Percentiles rank a stretch among this genome's conserved stretches.
These are phyloP conservation scores for Amanita polypyramis DNA, from an alignment of 768 basidiomycete species.

Conservation along the genomic window DNA sequence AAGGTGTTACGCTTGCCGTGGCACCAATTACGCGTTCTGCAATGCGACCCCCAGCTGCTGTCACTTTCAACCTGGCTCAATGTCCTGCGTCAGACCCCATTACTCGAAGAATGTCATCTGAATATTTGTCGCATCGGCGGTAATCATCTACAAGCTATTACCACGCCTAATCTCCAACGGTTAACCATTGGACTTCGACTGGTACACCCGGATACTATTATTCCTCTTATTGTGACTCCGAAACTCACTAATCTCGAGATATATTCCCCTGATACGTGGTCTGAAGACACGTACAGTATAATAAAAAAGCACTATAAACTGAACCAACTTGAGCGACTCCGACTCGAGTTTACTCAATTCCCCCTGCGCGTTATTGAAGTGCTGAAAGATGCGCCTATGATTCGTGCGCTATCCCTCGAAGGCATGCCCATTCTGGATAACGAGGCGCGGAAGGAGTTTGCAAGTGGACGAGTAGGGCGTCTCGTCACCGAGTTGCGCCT, in stretches of 20 bases:
- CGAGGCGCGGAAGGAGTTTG: neutral
- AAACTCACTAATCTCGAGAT: neutral
- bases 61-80: neutral
- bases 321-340: neutral
- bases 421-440: neutral
- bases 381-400: neutral
- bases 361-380: neutral
- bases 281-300: neutral
- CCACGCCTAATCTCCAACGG: neutral
- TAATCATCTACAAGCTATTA: neutral
- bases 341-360: neutral
- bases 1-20: neutral
- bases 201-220: neutral
- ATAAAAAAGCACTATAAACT: neutral
- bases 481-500: neutral
- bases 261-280: neutral
- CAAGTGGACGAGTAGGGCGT: neutral
- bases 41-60: neutral
- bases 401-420: neutral
- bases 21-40: neutral
- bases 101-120: neutral
- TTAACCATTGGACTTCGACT: neutral
- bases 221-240: neutral
- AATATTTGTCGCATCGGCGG: neutral
- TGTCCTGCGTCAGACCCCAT: neutral